Base-by-base conservation (phyloP, 2,329 filamentous ascomycete species). In the Aspergillus brunneoviolaceus region DNA sequence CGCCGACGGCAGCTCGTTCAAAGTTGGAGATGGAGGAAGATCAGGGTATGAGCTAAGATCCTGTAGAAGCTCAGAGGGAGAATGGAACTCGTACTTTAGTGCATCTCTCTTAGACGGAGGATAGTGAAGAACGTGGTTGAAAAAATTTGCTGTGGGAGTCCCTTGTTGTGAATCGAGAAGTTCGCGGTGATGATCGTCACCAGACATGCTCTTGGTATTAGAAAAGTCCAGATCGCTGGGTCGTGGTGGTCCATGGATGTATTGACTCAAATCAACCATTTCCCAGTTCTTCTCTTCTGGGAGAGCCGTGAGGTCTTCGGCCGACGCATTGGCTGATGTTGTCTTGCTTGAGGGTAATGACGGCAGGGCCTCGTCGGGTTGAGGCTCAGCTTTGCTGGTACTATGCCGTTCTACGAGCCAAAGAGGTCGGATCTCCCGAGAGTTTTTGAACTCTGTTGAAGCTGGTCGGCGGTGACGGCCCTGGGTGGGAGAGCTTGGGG, bases 381-480 rank as follows among this genome's bases (percentile, higher is more conserved):
- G 72, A 16, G 69, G 72, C 63, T 73, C 77, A 19, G 72, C 69
- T 67, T 82, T 81, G 19, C 64, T 70, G 10, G 71, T 63, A 21
- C 78, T 76, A 65, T 82, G 85, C 31, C 81, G 87, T 73, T 96
- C 90, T 6, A 96, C 85, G 23, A 96, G 86, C 75, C 90, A 94
- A 9, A 97, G 79, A 0, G 93, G 93, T 66, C 90, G 88, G 69
- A 93, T 88, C 70, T 95, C 91, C 57, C 84, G 84, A 19, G 75
- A 78, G 39, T 75, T 76, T 61, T 77, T 80, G 69, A 85, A 85
- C 62, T 85, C 82, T 4, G 78, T 77, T 1, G 83, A 85, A 55
- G 75, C 77, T 0, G 79, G 75, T 39, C 82, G 80, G 50, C 74
- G 73, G 62, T 81, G 79, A 33, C 80, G 77, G 12, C 72, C 62